Percentiles rank a stretch among this genome's conserved stretches.
These are phyloP conservation scores for Batkoa obscura DNA, from an alignment of 371 early-diverging fungal species.

Conservation along the genomic window DNA sequence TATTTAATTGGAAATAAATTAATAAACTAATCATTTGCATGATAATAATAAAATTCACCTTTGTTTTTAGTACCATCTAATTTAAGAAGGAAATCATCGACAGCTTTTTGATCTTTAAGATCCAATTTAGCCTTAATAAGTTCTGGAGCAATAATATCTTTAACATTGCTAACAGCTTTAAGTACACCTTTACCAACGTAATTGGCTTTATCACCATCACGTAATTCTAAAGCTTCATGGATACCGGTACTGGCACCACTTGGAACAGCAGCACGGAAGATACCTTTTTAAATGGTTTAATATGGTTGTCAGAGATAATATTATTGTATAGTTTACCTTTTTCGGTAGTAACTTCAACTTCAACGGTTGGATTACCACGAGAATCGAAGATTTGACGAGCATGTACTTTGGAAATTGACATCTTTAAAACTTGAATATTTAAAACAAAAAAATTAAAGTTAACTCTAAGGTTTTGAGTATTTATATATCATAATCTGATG, in stretches of 20 bases:
- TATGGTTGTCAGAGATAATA: not conserved
- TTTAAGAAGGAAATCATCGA: conserved; percentile 79
- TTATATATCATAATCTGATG: too few relatives aligned
- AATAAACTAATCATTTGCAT: not conserved
- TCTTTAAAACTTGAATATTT: conserved; percentile 7
- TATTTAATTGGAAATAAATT: not conserved
- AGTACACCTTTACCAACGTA: conserved; percentile 94
- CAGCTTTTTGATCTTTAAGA: conserved; percentile 65
- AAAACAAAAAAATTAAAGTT: not conserved
- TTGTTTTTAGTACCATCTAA: conserved; percentile 94
- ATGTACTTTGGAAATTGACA: conserved; percentile 56
- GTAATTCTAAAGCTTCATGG: conserved; percentile 95
- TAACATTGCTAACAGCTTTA: conserved; percentile 86
- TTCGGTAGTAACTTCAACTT: conserved; percentile 89
- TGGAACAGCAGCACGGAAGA: conserved; percentile 94
- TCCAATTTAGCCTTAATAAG: conserved; percentile 49
- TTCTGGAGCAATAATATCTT: conserved; percentile 63
- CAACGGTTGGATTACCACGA: conserved; percentile 97
- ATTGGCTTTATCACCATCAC: conserved; percentile 62
- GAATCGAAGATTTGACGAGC: conserved; percentile 99
- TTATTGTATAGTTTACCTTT: conserved; percentile 24
- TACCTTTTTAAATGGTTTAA: conserved; percentile 12
- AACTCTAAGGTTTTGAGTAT: too few relatives aligned
- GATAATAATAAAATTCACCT: conserved; percentile 11
- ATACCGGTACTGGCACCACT: conserved; percentile 98